These are phyloP conservation scores for Aristolochia californica DNA, from an alignment of 164 flowering plant genomes.

Conservation along the genomic window DNA sequence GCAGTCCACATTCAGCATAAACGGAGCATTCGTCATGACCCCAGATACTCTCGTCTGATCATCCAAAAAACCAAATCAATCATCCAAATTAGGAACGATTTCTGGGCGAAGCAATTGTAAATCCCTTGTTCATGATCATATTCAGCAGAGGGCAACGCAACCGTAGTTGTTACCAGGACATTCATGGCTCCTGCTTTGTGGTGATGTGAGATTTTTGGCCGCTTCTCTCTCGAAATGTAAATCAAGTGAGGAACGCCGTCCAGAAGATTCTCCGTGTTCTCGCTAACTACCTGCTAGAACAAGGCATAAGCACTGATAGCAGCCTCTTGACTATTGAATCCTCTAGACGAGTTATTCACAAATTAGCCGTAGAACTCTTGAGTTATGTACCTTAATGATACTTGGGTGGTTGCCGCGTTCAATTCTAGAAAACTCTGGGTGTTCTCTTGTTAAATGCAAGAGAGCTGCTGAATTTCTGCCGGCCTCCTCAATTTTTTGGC, in stretches of 20 bases:
- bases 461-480: neutral
- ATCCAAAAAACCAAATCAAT: neutral
- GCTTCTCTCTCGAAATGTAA: conserved; percentile 57
- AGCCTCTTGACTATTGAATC: neutral
- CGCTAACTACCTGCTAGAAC: conserved; percentile 50
- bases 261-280: conserved; percentile 26
- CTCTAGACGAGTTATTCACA: no score
- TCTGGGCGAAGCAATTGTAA: conserved; percentile 6
- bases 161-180: conserved; percentile 28
- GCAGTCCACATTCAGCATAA: conserved; percentile 64
- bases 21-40: conserved; percentile 62
- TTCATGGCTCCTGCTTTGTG: conserved; percentile 80
- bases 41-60: conserved; percentile 53
- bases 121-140: neutral
- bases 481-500: conserved; percentile 27
- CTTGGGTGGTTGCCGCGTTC: conserved; percentile 29
- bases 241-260: conserved; percentile 43
- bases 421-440: conserved; percentile 22
- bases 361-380: neutral
- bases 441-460: conserved; percentile 12
- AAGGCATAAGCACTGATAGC: neutral
- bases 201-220: conserved; percentile 41
- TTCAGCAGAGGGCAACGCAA: neutral
- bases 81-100: neutral
- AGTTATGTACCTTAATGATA: conserved; percentile 18